Percentiles rank a stretch among this genome's conserved stretches.
phyloP scores from a whole-genome alignment of 768 basidiomycete species.

The Trametes maxima region DNA sequence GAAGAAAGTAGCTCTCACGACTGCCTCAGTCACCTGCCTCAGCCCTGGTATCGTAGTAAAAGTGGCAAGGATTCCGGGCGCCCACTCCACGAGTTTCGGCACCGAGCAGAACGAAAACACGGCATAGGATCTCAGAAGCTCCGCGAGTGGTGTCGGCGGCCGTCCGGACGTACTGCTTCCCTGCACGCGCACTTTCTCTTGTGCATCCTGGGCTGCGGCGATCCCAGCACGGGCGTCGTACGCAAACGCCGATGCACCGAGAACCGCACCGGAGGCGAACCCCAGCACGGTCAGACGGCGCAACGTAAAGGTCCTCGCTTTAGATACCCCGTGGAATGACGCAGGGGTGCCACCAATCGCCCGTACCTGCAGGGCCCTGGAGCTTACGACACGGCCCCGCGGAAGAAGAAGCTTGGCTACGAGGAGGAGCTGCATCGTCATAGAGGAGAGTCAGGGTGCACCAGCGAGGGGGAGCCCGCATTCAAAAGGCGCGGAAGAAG shows the following conservation, averaged over 20 bases:
- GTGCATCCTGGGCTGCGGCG: slow-evolving; percentile 25
- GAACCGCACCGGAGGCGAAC: neutral
- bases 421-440: neutral
- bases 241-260: slow-evolving; percentile 7
- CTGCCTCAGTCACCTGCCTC: slow-evolving; percentile 59
- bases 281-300: slow-evolving; percentile 7
- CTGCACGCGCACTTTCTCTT: slow-evolving; percentile 2
- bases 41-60: slow-evolving; percentile 61
- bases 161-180: no score
- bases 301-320: neutral
- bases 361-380: neutral
- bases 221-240: slow-evolving; percentile 15
- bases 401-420: neutral
- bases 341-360: neutral
- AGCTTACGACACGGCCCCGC: neutral
- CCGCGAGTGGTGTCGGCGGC: slow-evolving; percentile 25
- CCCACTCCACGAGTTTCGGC: slow-evolving; percentile 72
- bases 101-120: slow-evolving; percentile 84
- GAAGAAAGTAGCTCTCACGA: slow-evolving; percentile 84
- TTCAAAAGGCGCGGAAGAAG: neutral
- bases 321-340: neutral
- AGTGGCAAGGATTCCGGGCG: slow-evolving; percentile 64
- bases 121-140: slow-evolving; percentile 69
- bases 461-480: neutral
- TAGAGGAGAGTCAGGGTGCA: neutral